Conservation (phyloP, 352 stramenopile genomes). For the Pythium periplocum region DNA sequence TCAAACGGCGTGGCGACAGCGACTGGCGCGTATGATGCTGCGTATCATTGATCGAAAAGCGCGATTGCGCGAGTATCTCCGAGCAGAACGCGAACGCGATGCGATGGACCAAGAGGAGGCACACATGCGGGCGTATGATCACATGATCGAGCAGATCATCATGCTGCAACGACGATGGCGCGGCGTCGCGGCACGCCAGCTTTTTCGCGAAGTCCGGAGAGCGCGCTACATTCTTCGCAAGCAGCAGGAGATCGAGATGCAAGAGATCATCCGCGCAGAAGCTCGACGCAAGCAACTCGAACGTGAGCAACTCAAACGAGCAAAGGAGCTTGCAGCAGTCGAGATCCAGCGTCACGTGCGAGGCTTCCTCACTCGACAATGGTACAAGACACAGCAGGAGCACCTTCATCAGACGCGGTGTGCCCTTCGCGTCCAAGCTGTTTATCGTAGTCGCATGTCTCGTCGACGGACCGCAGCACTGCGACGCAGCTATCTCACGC, state of each 20-base stretch:
- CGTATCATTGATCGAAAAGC: constrained; percentile 44
- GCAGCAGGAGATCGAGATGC: constrained; percentile 58
- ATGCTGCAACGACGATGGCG: constrained; percentile 68
- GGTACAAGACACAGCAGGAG: constrained; percentile 53
- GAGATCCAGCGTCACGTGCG: constrained; percentile 71
- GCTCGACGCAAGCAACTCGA: constrained; percentile 46
- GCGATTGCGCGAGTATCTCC: constrained; percentile 61
- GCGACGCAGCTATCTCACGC: constrained; percentile 63
- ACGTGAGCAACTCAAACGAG: constrained; percentile 35
- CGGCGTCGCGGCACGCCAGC: constrained; percentile 52
- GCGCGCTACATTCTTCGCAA: constrained; percentile 53
- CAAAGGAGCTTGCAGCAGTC: constrained; percentile 39
- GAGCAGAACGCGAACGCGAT: constrained; percentile 58
- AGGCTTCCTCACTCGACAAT: constrained; percentile 44
- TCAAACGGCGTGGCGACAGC: constrained; percentile 61
- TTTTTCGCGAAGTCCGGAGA: constrained; percentile 57
- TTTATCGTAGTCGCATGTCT: constrained; percentile 70
- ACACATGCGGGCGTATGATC: constrained; percentile 35
- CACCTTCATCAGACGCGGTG: constrained; percentile 42
- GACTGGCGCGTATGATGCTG: constrained; percentile 47
- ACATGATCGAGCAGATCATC: constrained; percentile 49
- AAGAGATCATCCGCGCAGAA: constrained; percentile 56
- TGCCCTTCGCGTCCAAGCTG: constrained; percentile 49
- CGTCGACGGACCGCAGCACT: constrained; percentile 57
- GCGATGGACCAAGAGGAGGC: constrained; percentile 43